Base-by-base conservation (phyloP, 1,284 basidiomycete species). In the Pseudozyma pruni region DNA sequence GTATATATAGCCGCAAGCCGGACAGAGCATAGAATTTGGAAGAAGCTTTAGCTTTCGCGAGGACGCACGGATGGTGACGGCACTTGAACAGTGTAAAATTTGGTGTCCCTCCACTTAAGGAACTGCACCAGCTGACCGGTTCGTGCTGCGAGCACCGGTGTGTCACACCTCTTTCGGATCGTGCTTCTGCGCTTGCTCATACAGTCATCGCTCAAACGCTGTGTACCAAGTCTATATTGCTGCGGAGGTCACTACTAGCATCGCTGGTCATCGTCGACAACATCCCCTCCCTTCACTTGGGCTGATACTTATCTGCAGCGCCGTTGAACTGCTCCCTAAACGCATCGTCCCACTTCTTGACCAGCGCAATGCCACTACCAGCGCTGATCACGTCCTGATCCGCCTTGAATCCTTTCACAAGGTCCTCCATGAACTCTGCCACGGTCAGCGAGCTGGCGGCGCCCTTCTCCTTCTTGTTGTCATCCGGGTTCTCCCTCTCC, bases 381-480 rank as follows among this genome's bases (percentile, higher is more conserved):
- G 77, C 77, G 14, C 64, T 62, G 34, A 79, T 72, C 8, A 72
- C 71, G 29, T 79, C 74, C 48, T 72, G 61, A 32, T 76, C 74
- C n/a, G 57, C 62, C 11, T 73, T 43, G 22, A 78, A 31, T 1
- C 74, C 77, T 22, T 64, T 68, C 11, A 54, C 45, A 2, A 79
- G 39, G 14, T 77, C 70, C 8, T 70, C 63, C 66, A 79, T 79
- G 49, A 79, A 79, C 44, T 79, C 74, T 49, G 79, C 70, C 13
- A 77, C 48, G 9, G 75, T 77, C 19, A 79, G 39, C 32, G 63
- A 61, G 42, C 55, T 61, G 27, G 34, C 38, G 8, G 76, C 60
- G 13, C 76, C 76, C 9, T 70, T 54, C 33, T 78, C 68, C 45
- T 79, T 78, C 58, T 79, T 79, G 63, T 79, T 79, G 51, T 79